These are phyloP conservation scores for Solanum hybrid DNA, from an alignment of 305 asterid species.

Conservation along the genomic window DNA sequence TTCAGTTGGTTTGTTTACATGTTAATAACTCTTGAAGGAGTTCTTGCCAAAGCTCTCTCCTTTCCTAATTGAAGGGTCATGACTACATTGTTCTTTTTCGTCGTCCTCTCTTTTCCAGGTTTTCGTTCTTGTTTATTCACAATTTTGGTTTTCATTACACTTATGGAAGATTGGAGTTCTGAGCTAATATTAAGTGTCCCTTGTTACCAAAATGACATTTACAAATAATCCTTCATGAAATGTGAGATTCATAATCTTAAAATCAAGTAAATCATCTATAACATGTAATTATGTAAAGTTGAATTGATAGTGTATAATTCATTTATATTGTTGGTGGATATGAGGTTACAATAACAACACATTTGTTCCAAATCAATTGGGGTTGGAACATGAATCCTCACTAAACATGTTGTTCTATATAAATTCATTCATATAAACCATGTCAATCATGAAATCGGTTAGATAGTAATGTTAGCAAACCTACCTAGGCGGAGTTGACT, in stretches of 20 bases:
- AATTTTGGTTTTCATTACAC: not conserved
- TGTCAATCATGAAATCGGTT: not conserved
- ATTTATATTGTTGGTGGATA: not conserved
- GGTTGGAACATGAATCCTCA: not conserved
- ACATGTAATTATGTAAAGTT: not conserved
- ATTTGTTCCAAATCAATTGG: not conserved
- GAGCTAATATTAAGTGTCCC: not conserved
- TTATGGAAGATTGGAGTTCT: not conserved
- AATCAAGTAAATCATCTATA: not conserved
- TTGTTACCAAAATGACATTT: not conserved
- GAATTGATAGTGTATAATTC: not conserved
- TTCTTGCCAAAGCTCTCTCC: not conserved
- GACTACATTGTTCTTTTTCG: not conserved
- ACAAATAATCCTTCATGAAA: not conserved
- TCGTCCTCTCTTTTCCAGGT: not conserved
- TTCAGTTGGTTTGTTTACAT: not conserved
- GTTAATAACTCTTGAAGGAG: not conserved
- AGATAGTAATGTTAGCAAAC: not conserved
- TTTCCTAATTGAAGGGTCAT: not conserved
- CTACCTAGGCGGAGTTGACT: not conserved
- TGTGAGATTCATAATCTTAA: not conserved
- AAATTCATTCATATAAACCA: not conserved
- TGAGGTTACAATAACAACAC: not conserved
- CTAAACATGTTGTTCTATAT: not conserved
- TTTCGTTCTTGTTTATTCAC: not conserved